Evolutionary conservation across 768 basidiomycete genomes (phyloP).

Genomic region (Trametes cingulata): DNA sequence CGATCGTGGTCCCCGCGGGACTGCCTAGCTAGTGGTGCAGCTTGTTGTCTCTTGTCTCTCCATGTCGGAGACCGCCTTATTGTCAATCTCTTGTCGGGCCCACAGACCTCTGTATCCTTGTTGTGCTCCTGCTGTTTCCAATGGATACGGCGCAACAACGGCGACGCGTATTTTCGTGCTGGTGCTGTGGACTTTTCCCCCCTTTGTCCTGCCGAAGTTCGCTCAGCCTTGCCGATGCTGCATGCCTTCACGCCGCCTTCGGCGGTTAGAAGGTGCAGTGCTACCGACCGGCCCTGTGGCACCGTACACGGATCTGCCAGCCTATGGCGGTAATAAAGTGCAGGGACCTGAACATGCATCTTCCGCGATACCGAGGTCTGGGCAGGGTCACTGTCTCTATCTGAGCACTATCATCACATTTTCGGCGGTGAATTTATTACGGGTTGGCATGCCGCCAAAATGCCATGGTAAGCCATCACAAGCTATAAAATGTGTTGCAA

Average conservation of each 20-base stretch:
- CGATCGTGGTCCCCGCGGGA: background rate
- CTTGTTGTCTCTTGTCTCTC: background rate
- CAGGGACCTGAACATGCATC: background rate
- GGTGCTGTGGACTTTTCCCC: background rate
- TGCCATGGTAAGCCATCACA: too few relatives aligned
- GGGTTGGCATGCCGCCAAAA: too few relatives aligned
- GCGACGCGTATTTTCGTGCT: too few relatives aligned
- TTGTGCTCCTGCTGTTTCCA: background rate
- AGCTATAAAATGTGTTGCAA: too few relatives aligned
- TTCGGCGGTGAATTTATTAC: too few relatives aligned
- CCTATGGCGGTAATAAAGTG: background rate
- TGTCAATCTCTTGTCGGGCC: too few relatives aligned
- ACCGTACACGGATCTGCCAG: background rate
- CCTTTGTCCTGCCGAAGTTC: background rate
- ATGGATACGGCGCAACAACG: too few relatives aligned
- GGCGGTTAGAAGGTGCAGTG: background rate
- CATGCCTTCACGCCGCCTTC: conserved; percentile 1
- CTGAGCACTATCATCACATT: too few relatives aligned
- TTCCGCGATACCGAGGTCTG: too few relatives aligned
- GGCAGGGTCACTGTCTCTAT: too few relatives aligned
- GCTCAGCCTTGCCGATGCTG: conserved; percentile 1
- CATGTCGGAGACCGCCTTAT: too few relatives aligned
- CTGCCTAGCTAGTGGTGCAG: too few relatives aligned
- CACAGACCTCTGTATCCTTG: background rate
- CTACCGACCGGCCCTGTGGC: background rate